Evolutionary conservation across 1,139 yeast species (phyloP).

Genomic region (Kodamaea plutei): DNA sequence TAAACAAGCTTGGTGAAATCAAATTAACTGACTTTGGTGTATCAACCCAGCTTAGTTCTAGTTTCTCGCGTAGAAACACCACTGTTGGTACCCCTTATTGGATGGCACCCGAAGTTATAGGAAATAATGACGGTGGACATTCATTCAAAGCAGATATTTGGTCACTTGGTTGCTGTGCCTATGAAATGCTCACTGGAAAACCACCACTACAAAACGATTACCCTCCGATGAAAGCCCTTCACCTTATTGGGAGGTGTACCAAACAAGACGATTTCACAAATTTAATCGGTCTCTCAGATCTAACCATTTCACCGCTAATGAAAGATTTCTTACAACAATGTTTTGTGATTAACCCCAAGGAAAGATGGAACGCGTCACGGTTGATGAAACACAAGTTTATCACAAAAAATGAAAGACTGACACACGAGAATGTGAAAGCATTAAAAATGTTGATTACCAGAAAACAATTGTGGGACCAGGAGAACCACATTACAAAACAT

Average conservation of each 20-base stretch:
- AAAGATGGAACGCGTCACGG: conserved; percentile 54
- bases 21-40: conserved; percentile 97
- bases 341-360: conserved; percentile 55
- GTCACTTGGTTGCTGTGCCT: conserved; percentile 91
- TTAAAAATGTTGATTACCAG: conserved; percentile 34
- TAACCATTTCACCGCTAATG: conserved; percentile 23
- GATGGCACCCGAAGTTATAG: conserved; percentile 98
- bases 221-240: conserved; percentile 74
- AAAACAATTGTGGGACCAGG: conserved; percentile 42
- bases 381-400: conserved; percentile 63
- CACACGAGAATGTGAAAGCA: conserved; percentile 13
- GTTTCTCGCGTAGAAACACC: conserved; percentile 73
- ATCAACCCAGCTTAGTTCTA: conserved; percentile 80
- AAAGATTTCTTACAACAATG: conserved; percentile 65
- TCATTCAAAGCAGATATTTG: conserved; percentile 89
- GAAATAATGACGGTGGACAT: conserved; percentile 73
- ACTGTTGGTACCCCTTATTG: conserved; percentile 98
- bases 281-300: conserved; percentile 25
- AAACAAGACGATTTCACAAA: conserved; percentile 30
- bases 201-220: conserved; percentile 75
- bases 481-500: conserved; percentile 29
- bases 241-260: conserved; percentile 40
- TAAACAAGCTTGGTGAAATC: conserved; percentile 69
- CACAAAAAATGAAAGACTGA: conserved; percentile 15
- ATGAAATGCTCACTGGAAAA: conserved; percentile 75